Percentiles rank a stretch among this genome's conserved stretches.
Conservation (phyloP, 2,329 filamentous ascomycete species). For the Fusarium illudens region DNA sequence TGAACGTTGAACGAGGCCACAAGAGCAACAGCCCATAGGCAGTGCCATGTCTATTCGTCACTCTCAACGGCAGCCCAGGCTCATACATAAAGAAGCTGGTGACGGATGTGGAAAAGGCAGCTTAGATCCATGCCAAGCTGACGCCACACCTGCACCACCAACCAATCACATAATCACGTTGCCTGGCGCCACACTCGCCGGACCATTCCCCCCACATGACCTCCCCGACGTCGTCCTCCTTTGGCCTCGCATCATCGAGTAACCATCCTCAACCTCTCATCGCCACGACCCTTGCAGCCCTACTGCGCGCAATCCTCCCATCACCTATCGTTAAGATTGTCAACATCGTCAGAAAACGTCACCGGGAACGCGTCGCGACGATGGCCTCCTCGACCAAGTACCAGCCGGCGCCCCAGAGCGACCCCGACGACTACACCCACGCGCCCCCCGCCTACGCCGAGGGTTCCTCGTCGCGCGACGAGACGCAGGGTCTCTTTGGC, state of each 20-base stretch:
- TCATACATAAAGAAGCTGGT: background rate
- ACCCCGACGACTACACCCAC: conserved; percentile 83
- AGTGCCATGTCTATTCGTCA: background rate
- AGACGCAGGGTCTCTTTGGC: conserved; percentile 67
- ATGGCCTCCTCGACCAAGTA: conserved; percentile 87
- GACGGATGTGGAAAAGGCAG: background rate
- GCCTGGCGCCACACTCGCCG: conserved; percentile 36
- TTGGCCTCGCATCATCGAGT: conserved; percentile 36
- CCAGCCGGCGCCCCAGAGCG: conserved; percentile 81
- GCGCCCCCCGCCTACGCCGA: conserved; percentile 81
- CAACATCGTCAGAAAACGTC: background rate
- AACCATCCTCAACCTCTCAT: conserved; percentile 26
- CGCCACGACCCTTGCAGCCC: conserved; percentile 18
- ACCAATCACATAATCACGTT: conserved; percentile 10
- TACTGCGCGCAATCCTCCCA: background rate
- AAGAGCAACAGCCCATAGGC: background rate
- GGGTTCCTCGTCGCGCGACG: conserved; percentile 64
- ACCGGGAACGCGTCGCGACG: background rate
- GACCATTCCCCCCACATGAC: conserved; percentile 37
- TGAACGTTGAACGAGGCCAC: background rate
- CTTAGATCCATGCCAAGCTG: conserved; percentile 1
- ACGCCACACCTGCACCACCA: conserved; percentile 38
- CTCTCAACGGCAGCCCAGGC: too few relatives aligned
- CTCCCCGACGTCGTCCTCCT: conserved; percentile 17
- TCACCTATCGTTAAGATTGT: background rate